These are phyloP conservation scores for Agrocybe praecox DNA, from an alignment of 768 basidiomycete genomes.

Conservation along the genomic window DNA sequence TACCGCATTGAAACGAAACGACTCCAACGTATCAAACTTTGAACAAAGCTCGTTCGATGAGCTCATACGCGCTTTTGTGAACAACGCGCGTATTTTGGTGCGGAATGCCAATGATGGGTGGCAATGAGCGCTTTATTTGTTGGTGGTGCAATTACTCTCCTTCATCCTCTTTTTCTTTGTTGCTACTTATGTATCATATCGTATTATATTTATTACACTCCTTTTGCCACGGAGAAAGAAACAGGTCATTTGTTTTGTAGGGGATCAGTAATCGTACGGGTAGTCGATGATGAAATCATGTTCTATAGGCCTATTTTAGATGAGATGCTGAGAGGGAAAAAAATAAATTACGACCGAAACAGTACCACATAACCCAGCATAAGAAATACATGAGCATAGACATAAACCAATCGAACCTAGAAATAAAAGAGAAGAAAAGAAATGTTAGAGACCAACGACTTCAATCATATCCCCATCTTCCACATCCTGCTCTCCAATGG, in stretches of 20 bases:
- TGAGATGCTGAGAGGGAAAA: not conserved
- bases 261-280: too few relatives aligned
- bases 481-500: conserved; percentile 68
- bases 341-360: not conserved
- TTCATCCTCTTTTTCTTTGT: not conserved
- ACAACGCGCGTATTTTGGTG: conserved; percentile 88
- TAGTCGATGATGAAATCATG: not conserved
- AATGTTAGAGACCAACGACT: conserved; percentile 56
- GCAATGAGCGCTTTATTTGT: conserved; percentile 1
- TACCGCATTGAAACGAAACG: conserved; percentile 69
- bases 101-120: conserved; percentile 54
- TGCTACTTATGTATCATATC: not conserved
- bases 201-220: not conserved
- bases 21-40: conserved; percentile 57
- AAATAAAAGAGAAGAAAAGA: not conserved
- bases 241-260: too few relatives aligned
- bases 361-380: not conserved
- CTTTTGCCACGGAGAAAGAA: not conserved
- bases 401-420: not conserved
- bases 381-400: not conserved
- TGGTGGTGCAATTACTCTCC: not conserved
- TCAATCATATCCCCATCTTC: conserved; percentile 85
- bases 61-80: conserved; percentile 89
- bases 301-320: not conserved
- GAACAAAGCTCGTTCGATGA: conserved; percentile 86